Percentiles rank a stretch among this genome's conserved stretches.
Conservation (phyloP, 352 stramenopile species). For the Phytophthora gonapodyides region DNA sequence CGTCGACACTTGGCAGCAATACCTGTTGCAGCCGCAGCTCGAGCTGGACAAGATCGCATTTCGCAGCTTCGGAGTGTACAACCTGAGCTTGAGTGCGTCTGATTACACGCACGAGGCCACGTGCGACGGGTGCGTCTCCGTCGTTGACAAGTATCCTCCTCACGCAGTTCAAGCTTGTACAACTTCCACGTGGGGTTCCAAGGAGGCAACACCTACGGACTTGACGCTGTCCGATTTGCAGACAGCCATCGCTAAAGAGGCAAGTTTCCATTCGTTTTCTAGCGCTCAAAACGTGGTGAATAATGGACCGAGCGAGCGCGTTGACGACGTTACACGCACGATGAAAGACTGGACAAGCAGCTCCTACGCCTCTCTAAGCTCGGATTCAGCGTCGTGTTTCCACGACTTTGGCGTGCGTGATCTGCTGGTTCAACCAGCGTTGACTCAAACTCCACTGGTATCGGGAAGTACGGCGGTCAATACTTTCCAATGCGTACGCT, state of each 20-base stretch:
- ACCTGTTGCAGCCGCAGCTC: background rate
- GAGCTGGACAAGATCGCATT: slow-evolving; percentile 31
- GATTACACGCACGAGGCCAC: slow-evolving; percentile 22
- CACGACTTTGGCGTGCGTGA: slow-evolving; percentile 4
- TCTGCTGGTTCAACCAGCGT: slow-evolving; percentile 3
- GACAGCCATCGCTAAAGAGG: slow-evolving; percentile 15
- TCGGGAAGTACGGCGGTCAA: too few relatives aligned
- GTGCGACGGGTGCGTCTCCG: slow-evolving; percentile 31
- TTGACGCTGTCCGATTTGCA: background rate
- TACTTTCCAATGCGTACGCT: slow-evolving; percentile 20
- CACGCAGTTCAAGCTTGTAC: slow-evolving; percentile 4
- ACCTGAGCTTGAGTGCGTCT: slow-evolving; percentile 27
- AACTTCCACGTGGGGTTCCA: background rate
- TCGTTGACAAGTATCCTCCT: slow-evolving; percentile 30
- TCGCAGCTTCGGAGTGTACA: slow-evolving; percentile 30
- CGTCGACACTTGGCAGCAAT: slow-evolving; percentile 17
- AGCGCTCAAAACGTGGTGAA: slow-evolving; percentile 22
- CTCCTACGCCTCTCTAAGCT: background rate
- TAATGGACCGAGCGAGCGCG: slow-evolving; percentile 19
- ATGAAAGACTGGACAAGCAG: slow-evolving; percentile 18
- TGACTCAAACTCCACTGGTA: slow-evolving; percentile 2
- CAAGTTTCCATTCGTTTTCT: slow-evolving; percentile 19
- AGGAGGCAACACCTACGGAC: too few relatives aligned
- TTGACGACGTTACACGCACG: slow-evolving; percentile 1
- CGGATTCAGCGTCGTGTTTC: slow-evolving; percentile 12